Conservation (phyloP, 371 early-diverging fungal species). For the Saksenaea vasiformis region DNA sequence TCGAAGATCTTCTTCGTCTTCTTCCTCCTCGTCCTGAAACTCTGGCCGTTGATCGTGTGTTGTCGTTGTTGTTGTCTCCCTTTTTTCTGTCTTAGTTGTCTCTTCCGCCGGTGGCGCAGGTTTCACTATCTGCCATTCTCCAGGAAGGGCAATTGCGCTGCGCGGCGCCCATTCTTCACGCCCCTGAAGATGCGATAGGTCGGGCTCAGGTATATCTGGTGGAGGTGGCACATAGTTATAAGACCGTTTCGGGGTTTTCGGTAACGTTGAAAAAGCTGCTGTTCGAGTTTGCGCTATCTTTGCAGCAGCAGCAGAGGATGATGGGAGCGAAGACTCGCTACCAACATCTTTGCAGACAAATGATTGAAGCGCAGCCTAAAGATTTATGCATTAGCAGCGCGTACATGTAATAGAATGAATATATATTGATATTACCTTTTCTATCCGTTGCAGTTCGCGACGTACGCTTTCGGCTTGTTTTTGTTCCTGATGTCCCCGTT, state of each 20-base stretch:
- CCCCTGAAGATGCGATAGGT: constrained; percentile 24
- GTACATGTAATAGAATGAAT: too few species aligned
- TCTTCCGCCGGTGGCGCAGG: constrained; percentile 7
- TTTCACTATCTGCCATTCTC: constrained; percentile 43
- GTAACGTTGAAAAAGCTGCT: background rate
- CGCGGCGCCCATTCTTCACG: constrained; percentile 44
- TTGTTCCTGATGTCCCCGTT: constrained; percentile 56
- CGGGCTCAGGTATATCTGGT: constrained; percentile 9
- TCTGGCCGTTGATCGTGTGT: constrained; percentile 39
- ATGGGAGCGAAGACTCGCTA: background rate
- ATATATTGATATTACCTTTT: constrained; percentile 41
- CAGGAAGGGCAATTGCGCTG: constrained; percentile 30
- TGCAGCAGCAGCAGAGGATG: constrained; percentile 5
- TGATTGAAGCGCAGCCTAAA: background rate
- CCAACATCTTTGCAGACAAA: background rate
- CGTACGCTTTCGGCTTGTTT: constrained; percentile 53
- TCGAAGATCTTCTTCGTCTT: constrained; percentile 50
- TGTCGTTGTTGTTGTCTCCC: constrained; percentile 18
- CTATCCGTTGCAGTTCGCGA: constrained; percentile 63
- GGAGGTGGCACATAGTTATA: constrained; percentile 14
- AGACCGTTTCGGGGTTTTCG: constrained; percentile 3
- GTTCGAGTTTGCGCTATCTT: constrained; percentile 1
- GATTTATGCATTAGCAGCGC: too few species aligned
- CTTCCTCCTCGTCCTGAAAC: constrained; percentile 53
- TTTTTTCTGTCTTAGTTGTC: background rate